Base-by-base conservation (phyloP, 2,329 filamentous ascomycete genomes). In the Paracoccidioides lutzii region DNA sequence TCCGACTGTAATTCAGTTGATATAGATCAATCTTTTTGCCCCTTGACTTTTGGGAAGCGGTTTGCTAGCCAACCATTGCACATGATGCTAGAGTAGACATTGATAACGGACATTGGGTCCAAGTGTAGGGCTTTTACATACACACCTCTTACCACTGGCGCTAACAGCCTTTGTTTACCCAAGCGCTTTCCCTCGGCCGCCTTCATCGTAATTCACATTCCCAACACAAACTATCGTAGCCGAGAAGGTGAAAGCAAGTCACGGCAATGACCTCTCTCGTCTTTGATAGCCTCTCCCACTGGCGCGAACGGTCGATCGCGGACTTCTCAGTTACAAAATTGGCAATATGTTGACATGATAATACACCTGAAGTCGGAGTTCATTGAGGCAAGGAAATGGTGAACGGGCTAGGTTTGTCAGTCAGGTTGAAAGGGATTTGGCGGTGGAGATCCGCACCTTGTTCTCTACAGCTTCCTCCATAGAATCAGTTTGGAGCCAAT, bases 1-100 rank as follows among this genome's bases (percentile, higher is more conserved):
- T 50, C 32, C 35, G 32, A 50, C 32, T 7, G 46, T 50, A 50
- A 28, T 50, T 50, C 46, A 50, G 46, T 50, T 50, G 46, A 50
- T 50, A 50, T 50, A 50, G 28, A 7, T 50, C 46, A 33, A 50
- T 50, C 46, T 50, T 50, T 50, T 50, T 22, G 15, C 46, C 32
- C 46, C 35, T 50, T 6, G 46, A 50, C 32, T 15, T 15, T 50
- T 38, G 46, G 32, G 46, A 50, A 38, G 28, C 32, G 32, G 28
- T 38, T 50, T n/a, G 32, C 46, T 38, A 50, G 35, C 32, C 32
- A 50, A 44, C 8, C 42, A 44, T 50, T 50, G 32, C 32, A 35
- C 46, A 50, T 50, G 30, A 50, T 50, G 9, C 46, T 50, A 50
- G 46, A 38, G 46, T n/a, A 50, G 32, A 32, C 32, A 50, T 50